Evolutionary conservation across 108 stramenopile species (phyloP).

Genomic region (Pinguiococcus pyrenoidosus): DNA sequence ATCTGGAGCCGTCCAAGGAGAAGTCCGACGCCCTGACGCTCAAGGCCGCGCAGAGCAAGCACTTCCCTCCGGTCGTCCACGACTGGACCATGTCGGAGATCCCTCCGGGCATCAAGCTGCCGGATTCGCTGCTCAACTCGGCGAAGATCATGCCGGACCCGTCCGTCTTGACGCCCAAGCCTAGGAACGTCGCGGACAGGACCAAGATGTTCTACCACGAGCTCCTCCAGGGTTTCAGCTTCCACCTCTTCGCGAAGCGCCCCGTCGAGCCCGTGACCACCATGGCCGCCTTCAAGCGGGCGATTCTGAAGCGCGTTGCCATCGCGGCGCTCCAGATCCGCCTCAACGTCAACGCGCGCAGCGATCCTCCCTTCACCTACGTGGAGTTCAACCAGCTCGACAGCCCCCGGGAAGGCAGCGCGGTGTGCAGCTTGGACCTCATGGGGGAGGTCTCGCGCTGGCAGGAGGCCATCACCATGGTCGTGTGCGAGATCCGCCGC

Average conservation of each 20-base stretch:
- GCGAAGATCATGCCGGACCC: slow-evolving; percentile 5
- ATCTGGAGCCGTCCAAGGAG: slow-evolving; percentile 8
- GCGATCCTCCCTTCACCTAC: slow-evolving; percentile 88
- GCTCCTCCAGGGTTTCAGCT: slow-evolving; percentile 73
- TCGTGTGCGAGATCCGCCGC: slow-evolving; percentile 77
- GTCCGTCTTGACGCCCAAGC: not conserved
- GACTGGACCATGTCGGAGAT: slow-evolving; percentile 22
- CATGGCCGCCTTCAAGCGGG: slow-evolving; percentile 61
- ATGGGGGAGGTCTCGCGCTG: slow-evolving; percentile 77
- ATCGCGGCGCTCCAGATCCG: slow-evolving; percentile 87
- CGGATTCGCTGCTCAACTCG: slow-evolving; percentile 17
- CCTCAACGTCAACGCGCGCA: slow-evolving; percentile 58
- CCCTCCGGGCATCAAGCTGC: slow-evolving; percentile 18
- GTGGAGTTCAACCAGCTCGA: slow-evolving; percentile 95
- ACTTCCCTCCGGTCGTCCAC: slow-evolving; percentile 42
- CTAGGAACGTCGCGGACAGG: not conserved
- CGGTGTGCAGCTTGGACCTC: slow-evolving; percentile 88
- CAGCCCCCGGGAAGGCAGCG: slow-evolving; percentile 87
- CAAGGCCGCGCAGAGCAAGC: slow-evolving; percentile 21
- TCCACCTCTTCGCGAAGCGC: slow-evolving; percentile 90
- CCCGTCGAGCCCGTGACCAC: slow-evolving; percentile 76
- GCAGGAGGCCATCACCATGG: slow-evolving; percentile 74
- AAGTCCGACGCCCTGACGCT: slow-evolving; percentile 15
- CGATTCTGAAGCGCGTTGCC: slow-evolving; percentile 70
- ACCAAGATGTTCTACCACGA: slow-evolving; percentile 29